phyloP scores from a whole-genome alignment of 192 early-diverging fungal genomes.

The Borealophlyctis nickersoniae region DNA sequence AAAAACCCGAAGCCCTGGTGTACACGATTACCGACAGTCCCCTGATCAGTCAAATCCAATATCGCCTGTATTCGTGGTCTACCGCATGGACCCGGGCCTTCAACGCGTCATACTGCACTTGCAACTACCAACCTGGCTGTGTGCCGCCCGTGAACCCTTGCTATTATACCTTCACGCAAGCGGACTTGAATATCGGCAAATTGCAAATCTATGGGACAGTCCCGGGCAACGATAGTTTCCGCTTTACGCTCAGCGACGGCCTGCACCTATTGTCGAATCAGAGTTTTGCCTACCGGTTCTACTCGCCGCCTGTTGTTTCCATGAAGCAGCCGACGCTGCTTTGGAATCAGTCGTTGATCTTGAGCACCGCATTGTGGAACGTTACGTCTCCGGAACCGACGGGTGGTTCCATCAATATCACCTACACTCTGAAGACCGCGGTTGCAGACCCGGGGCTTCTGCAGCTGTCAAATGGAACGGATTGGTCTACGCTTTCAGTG shows the following conservation, averaged over 20 bases:
- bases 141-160: background rate
- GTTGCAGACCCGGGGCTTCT: background rate
- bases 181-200: background rate
- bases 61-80: too few relatives aligned
- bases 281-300: background rate
- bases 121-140: background rate
- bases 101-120: slow-evolving; percentile 1
- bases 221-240: background rate
- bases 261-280: background rate
- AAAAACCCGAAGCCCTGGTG: too few relatives aligned
- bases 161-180: background rate
- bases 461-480: background rate
- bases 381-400: background rate
- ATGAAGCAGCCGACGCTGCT: background rate
- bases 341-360: background rate
- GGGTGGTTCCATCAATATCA: background rate
- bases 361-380: background rate
- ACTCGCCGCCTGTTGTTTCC: background rate
- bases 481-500: background rate
- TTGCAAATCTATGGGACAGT: background rate
- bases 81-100: background rate
- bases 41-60: too few relatives aligned
- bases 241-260: background rate
- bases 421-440: background rate
- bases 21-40: background rate